Evolutionary conservation across 192 early-diverging fungal species (phyloP).

Genomic region (Bifiguratus adelaidae): DNA sequence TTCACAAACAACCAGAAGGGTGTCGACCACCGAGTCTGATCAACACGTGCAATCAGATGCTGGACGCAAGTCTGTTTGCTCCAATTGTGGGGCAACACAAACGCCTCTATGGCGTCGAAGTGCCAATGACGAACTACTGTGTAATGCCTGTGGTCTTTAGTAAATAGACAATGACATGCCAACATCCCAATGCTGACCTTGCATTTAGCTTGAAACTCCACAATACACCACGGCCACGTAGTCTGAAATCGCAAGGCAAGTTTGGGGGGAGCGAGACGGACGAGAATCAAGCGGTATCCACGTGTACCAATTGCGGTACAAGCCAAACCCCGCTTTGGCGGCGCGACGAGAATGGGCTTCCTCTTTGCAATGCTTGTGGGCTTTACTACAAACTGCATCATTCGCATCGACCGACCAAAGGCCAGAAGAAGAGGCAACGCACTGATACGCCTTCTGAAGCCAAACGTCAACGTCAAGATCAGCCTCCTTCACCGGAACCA

Average conservation of each 20-base stretch:
- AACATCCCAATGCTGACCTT: neutral
- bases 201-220: conserved; percentile 60
- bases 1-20: too few relatives aligned
- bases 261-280: conserved; percentile 22
- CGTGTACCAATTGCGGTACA: conserved; percentile 65
- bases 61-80: too few relatives aligned
- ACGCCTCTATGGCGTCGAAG: conserved; percentile 93
- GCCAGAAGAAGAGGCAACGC: too few relatives aligned
- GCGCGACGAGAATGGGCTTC: conserved; percentile 44
- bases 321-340: conserved; percentile 93
- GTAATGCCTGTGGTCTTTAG: conserved; percentile 97
- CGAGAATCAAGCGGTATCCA: conserved; percentile 24
- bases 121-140: conserved; percentile 72
- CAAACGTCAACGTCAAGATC: too few relatives aligned
- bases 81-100: conserved; percentile 69
- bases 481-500: too few relatives aligned
- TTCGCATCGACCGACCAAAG: too few relatives aligned
- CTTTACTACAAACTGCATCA: too few relatives aligned
- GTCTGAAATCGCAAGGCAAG: conserved; percentile 59
- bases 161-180: conserved; percentile 22
- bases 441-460: too few relatives aligned
- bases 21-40: too few relatives aligned
- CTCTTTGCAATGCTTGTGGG: conserved; percentile 48
- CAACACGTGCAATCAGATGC: too few relatives aligned
- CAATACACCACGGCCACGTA: conserved; percentile 66